Evolutionary conservation across 371 early-diverging fungal species (phyloP).

Genomic region (Circinella umbellata): DNA sequence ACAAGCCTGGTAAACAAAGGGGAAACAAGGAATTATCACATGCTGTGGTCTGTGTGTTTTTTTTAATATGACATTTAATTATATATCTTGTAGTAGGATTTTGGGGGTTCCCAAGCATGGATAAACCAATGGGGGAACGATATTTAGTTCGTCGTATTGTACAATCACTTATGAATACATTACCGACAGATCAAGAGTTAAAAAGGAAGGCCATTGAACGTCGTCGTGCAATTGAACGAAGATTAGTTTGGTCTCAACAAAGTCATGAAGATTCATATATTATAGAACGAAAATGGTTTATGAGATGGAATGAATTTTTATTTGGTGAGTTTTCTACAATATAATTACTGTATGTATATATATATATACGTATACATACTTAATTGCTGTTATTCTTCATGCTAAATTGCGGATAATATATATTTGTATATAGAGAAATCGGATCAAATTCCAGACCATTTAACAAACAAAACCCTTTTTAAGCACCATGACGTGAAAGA

Average conservation of each 20-base stretch:
- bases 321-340: background rate
- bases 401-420: too few species aligned
- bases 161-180: background rate
- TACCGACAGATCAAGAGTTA: background rate
- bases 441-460: slow-evolving; percentile 8
- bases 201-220: background rate
- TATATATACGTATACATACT: background rate
- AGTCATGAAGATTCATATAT: slow-evolving; percentile 7
- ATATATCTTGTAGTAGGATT: slow-evolving; percentile 10
- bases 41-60: background rate
- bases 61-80: background rate
- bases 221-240: slow-evolving; percentile 9
- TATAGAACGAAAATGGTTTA: slow-evolving; percentile 6
- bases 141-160: background rate
- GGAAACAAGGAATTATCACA: background rate
- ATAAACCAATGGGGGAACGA: slow-evolving; percentile 12
- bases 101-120: slow-evolving; percentile 18
- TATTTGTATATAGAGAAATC: background rate
- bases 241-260: slow-evolving; percentile 1
- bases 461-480: slow-evolving; percentile 4
- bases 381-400: too few species aligned
- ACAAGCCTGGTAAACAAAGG: slow-evolving; percentile 11
- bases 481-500: background rate
- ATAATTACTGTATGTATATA: background rate
- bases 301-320: slow-evolving; percentile 16